Base-by-base conservation (phyloP, 805 yeast genomes). In the Nakazawaea ishiwadae region DNA sequence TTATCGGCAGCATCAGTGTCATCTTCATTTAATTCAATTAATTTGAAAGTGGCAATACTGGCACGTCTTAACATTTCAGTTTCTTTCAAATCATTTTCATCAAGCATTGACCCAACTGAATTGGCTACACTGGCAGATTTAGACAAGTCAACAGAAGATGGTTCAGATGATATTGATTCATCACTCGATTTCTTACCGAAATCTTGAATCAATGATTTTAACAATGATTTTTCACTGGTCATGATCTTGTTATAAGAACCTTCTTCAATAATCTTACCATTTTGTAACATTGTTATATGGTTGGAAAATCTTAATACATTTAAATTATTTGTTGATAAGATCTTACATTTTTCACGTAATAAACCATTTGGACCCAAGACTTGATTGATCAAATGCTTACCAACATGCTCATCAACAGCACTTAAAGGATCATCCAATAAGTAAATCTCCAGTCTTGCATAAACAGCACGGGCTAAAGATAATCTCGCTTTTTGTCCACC, bases 401-500 rank as follows among this genome's bases (percentile, higher is more conserved):
- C 89, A 48, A 90, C 98, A 56, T 90, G 97, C 57, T 88, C 96
- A 60, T 90, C 98, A 31, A 90, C 98, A 29, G 98, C 98, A 60
- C 91, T 82, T 44, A 90, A 73, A 11, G 93, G 90, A 60, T 90
- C 98, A 59, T 90, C 98, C 49, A 90, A 66, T 34, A 90, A 64
- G 58, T 86, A 87, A 31, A 90, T 77, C 52, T 90, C 96, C 8
- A 96, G 93, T 49, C 96, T 73, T 3, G 96, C 78, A 56, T 90
- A 90, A 5, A 90, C 96, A 12, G 98, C 96, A 58, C 98, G 77
- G 1, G 97, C 97, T 39, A 90, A 72, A 1, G 95, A 80, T 29
- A 90, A 71, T 61, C 98, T 80, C 1, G 97, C 96, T 68, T 90
- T 90, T 62, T 90, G 97, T 38, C 98, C 98, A 38, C 98, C 98